Evolutionary conservation across 2,329 filamentous ascomycete species (phyloP).

Genomic region (Bipolaris zeicola): DNA sequence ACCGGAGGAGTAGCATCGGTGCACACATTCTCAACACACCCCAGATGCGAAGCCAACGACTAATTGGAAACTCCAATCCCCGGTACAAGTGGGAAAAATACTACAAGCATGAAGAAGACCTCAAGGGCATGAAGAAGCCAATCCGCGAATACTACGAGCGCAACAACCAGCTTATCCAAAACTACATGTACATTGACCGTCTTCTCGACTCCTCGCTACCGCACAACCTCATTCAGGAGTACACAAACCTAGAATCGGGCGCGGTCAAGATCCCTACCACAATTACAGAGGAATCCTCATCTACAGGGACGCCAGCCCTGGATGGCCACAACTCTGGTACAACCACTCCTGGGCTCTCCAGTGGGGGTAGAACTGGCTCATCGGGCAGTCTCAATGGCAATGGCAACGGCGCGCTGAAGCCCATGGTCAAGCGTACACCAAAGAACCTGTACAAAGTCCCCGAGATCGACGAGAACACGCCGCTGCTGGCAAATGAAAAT

Average conservation of each 20-base stretch:
- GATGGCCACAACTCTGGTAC: slow-evolving; percentile 18
- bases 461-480: slow-evolving; percentile 66
- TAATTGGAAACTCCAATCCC: slow-evolving; percentile 88
- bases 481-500: slow-evolving; percentile 57
- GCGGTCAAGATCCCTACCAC: slow-evolving; percentile 71
- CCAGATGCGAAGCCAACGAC: slow-evolving; percentile 78
- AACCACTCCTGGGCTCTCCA: slow-evolving; percentile 23
- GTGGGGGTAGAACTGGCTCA: slow-evolving; percentile 15
- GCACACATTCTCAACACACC: slow-evolving; percentile 58
- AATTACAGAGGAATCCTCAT: slow-evolving; percentile 70
- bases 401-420: slow-evolving; percentile 31
- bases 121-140: slow-evolving; percentile 73
- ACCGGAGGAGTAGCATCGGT: slow-evolving; percentile 51
- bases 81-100: slow-evolving; percentile 85
- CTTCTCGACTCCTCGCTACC: slow-evolving; percentile 91
- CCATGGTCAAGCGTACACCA: slow-evolving; percentile 63
- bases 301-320: slow-evolving; percentile 22
- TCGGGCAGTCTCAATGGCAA: slow-evolving; percentile 34
- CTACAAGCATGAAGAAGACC: slow-evolving; percentile 78
- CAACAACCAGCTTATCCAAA: slow-evolving; percentile 84
- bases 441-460: slow-evolving; percentile 80
- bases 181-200: slow-evolving; percentile 92
- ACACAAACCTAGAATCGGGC: slow-evolving; percentile 67
- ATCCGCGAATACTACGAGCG: slow-evolving; percentile 86
- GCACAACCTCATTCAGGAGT: slow-evolving; percentile 89